Evolutionary conservation across 768 basidiomycete genomes (phyloP).

Genomic region (Lactarius quietus): DNA sequence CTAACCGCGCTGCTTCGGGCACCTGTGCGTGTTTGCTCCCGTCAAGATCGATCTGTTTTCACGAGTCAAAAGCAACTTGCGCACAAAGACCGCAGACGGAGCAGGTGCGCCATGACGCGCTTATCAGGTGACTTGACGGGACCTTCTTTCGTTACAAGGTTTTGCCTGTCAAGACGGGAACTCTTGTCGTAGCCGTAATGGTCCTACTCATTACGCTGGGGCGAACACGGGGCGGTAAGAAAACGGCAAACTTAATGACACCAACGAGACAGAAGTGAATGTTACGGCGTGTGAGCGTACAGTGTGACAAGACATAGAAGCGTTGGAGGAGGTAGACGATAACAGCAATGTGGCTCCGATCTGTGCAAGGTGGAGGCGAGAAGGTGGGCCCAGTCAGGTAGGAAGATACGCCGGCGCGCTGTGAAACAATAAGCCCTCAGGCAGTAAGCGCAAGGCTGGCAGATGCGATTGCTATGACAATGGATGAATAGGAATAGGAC

Average conservation of each 20-base stretch:
- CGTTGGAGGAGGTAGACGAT: neutral
- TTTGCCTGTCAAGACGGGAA: slow-evolving; percentile 19
- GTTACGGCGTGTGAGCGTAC: neutral
- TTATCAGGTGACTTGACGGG: slow-evolving; percentile 13
- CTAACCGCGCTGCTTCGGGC: neutral
- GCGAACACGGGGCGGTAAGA: neutral
- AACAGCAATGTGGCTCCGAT: slow-evolving; percentile 6
- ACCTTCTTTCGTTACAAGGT: slow-evolving; percentile 17
- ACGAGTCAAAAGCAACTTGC: neutral
- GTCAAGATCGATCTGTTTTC: neutral
- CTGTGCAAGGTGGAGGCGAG: slow-evolving; percentile 4
- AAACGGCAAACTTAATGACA: slow-evolving; percentile 1
- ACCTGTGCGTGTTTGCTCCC: neutral
- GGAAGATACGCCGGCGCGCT: slow-evolving; percentile 6
- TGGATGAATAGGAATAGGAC: slow-evolving; percentile 6
- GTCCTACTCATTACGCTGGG: neutral
- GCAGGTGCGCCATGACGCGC: slow-evolving; percentile 1
- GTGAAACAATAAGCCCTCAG: slow-evolving; percentile 1
- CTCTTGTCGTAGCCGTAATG: slow-evolving; percentile 7
- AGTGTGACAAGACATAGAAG: neutral
- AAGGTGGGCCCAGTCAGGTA: slow-evolving; percentile 9
- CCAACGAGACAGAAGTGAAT: slow-evolving; percentile 2
- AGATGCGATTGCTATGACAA: slow-evolving; percentile 10
- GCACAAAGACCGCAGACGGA: slow-evolving; percentile 1
- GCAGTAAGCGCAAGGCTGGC: neutral